Evolutionary conservation across 176 grass and related monocot genomes (phyloP).

Genomic region (Oryza rufipogon): DNA sequence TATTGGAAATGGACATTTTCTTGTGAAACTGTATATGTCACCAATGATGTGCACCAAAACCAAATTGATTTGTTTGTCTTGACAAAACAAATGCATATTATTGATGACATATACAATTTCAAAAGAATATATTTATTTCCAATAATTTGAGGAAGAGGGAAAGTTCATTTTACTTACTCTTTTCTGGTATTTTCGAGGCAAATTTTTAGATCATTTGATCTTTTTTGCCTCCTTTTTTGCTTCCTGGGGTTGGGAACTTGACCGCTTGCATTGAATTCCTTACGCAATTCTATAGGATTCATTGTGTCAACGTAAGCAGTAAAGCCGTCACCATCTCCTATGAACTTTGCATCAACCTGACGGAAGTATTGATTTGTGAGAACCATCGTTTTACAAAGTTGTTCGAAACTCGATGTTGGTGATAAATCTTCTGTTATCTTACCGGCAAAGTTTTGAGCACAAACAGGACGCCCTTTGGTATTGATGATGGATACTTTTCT

Average conservation of each 20-base stretch:
- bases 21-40: too few relatives aligned
- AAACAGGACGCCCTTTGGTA: conserved; percentile 1
- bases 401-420: neutral
- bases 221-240: neutral
- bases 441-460: conserved; percentile 36
- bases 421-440: neutral
- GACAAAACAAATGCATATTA: too few relatives aligned
- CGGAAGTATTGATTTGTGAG: neutral
- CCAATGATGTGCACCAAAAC: too few relatives aligned
- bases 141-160: neutral
- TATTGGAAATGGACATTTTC: too few relatives aligned
- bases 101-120: too few relatives aligned
- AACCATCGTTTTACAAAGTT: neutral
- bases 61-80: too few relatives aligned
- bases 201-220: neutral
- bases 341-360: conserved; percentile 14
- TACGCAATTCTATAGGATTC: conserved; percentile 7
- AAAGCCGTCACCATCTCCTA: conserved; percentile 53
- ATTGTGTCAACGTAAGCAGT: conserved; percentile 28
- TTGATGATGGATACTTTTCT: neutral
- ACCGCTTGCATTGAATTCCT: neutral
- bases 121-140: too few relatives aligned
- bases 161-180: conserved; percentile 4
- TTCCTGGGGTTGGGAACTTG: neutral
- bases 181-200: neutral